Evolutionary conservation across 2,329 filamentous ascomycete genomes (phyloP).

Genomic region (Apiospora pterosperma): DNA sequence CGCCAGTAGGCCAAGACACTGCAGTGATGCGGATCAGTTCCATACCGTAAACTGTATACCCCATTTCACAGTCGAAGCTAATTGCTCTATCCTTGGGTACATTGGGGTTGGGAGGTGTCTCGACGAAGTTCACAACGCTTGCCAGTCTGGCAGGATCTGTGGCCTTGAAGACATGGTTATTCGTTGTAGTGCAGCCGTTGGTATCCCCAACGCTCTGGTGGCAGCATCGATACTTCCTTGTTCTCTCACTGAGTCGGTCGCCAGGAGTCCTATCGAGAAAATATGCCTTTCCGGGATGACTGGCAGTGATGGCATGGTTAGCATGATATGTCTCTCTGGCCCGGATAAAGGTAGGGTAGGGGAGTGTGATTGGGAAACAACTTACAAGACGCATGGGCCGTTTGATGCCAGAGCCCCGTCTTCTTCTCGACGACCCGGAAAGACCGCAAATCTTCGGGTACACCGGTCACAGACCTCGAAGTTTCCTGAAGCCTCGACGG

Average conservation of each 20-base stretch:
- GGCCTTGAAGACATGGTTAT: slow-evolving; percentile 85
- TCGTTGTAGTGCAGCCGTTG: slow-evolving; percentile 66
- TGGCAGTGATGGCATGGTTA: neutral
- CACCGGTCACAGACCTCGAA: slow-evolving; percentile 92
- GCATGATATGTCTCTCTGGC: too few species aligned
- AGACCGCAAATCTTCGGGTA: slow-evolving; percentile 82
- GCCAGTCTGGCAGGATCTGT: slow-evolving; percentile 74
- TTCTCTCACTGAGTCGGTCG: slow-evolving; percentile 50
- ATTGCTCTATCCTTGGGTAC: slow-evolving; percentile 59
- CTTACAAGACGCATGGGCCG: slow-evolving; percentile 65
- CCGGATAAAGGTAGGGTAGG: too few species aligned
- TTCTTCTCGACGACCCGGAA: slow-evolving; percentile 74
- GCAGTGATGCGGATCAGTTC: slow-evolving; percentile 90
- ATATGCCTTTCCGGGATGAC: slow-evolving; percentile 70
- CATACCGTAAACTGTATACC: slow-evolving; percentile 82
- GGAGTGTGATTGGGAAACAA: too few species aligned
- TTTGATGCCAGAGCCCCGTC: slow-evolving; percentile 75
- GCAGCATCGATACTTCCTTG: slow-evolving; percentile 73
- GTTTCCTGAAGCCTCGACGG: slow-evolving; percentile 63
- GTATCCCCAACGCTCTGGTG: slow-evolving; percentile 69
- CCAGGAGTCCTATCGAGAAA: slow-evolving; percentile 55
- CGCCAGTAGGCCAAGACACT: slow-evolving; percentile 78
- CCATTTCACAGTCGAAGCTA: slow-evolving; percentile 96
- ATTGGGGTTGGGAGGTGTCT: slow-evolving; percentile 66
- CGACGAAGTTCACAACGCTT: slow-evolving; percentile 71